phyloP scores from a whole-genome alignment of 192 early-diverging fungal genomes.

The Backusella westeae region DNA sequence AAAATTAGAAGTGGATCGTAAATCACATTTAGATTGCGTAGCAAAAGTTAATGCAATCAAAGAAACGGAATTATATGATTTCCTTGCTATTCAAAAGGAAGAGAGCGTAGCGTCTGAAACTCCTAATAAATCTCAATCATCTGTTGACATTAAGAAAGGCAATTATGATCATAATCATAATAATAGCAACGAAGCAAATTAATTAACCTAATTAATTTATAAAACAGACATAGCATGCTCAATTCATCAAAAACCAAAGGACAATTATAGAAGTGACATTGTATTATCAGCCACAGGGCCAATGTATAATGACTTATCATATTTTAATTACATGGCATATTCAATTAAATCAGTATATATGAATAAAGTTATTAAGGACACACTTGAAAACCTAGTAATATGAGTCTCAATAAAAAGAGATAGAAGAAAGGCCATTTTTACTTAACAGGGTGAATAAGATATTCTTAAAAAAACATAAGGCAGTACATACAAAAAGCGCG shows the following conservation, averaged over 20 bases:
- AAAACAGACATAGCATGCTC: not conserved
- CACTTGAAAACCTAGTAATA: too few relatives aligned
- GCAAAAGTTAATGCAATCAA: constrained; percentile 20
- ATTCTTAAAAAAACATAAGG: not conserved
- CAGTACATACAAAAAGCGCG: not conserved
- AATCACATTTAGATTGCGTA: constrained; percentile 25
- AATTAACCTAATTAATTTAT: not conserved
- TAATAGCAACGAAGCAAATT: not conserved
- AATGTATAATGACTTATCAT: not conserved
- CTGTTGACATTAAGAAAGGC: constrained; percentile 21
- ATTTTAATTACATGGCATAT: not conserved
- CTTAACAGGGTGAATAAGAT: not conserved
- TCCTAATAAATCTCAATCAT: constrained; percentile 25
- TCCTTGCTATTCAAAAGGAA: constrained; percentile 30
- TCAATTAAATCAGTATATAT: too few relatives aligned
- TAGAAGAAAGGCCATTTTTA: not conserved
- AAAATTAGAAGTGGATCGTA: constrained; percentile 15
- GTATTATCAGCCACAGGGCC: not conserved
- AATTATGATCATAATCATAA: not conserved
- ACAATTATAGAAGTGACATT: constrained; percentile 9
- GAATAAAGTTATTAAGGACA: too few relatives aligned
- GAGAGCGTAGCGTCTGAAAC: not conserved
- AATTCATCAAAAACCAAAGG: constrained; percentile 2
- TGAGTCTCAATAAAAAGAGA: not conserved
- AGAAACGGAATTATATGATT: constrained; percentile 21